A percentile compares a stretch with the other conserved stretches of the same genome.
Evolutionary conservation across 106 monocot species (phyloP).

Genomic region (Ottelia alismoides): DNA sequence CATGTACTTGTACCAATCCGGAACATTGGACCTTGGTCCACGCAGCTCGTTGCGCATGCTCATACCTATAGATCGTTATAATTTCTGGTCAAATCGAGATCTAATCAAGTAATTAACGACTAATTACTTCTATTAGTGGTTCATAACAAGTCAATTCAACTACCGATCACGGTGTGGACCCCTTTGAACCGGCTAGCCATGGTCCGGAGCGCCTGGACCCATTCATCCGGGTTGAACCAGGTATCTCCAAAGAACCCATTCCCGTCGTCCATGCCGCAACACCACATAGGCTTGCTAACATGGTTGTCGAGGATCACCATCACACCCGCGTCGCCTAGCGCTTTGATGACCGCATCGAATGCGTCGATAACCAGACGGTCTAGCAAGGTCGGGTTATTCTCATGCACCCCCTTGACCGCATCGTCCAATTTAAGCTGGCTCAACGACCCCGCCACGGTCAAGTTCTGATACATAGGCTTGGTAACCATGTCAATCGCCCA

Average conservation of each 20-base stretch:
- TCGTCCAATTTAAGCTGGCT: slow-evolving; percentile 6
- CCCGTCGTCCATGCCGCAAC: slow-evolving; percentile 29
- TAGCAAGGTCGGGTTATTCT: slow-evolving; percentile 22
- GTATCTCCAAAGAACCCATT: slow-evolving; percentile 49
- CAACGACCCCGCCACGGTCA: slow-evolving; percentile 25
- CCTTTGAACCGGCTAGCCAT: slow-evolving; percentile 23
- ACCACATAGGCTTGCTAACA: slow-evolving; percentile 37
- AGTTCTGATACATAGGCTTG: slow-evolving; percentile 8
- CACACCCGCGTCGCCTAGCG: slow-evolving; percentile 24
- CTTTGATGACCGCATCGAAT: slow-evolving; percentile 27
- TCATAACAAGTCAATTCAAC: too few relatives aligned
- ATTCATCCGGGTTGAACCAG: slow-evolving; percentile 30
- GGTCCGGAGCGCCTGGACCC: slow-evolving; percentile 20
- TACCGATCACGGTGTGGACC: too few relatives aligned
- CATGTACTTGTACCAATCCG: slow-evolving; percentile 21
- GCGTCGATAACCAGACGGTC: slow-evolving; percentile 26
- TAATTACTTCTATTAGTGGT: too few relatives aligned
- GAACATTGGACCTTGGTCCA: slow-evolving; percentile 13
- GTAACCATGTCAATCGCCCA: slow-evolving; percentile 37
- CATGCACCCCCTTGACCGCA: slow-evolving; percentile 7
- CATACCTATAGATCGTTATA: slow-evolving; percentile 39
- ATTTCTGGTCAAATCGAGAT: too few relatives aligned
- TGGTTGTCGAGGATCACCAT: slow-evolving; percentile 51
- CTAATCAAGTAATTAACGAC: too few relatives aligned
- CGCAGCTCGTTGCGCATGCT: slow-evolving; percentile 47